Evolutionary conservation across 208 protist genomes (phyloP), one percentile per base, ranked within the genome.

Genomic region (Trypanosoma melophagium): DNA sequence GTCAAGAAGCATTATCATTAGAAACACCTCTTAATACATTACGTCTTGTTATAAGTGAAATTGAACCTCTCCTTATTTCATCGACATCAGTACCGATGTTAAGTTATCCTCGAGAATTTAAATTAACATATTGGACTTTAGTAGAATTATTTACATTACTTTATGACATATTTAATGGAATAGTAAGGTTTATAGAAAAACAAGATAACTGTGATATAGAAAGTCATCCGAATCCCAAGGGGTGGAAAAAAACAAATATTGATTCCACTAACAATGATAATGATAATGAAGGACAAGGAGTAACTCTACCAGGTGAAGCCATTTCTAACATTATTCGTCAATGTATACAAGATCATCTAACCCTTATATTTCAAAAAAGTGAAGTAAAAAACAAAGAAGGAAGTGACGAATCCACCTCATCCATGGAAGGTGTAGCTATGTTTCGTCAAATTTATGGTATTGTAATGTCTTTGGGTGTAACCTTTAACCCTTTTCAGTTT

Each of bases 401-500:
- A 7, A 35, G 21, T 9, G 41, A 50, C 35, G 14, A 40, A 25
- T 40, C 53, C 10, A 19, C 14, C 4, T 24, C 44, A n/a, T 41
- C 24, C 10, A 58, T 60, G 22, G 56, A 61, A 2, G 73, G 62
- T 51, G 38, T 79, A 10, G 60, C 62, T 7, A 76, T 92, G 59
- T 91, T 90, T 64, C 64, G 81, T 63, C 82, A 86, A 31, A 71
- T 77, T 24, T 94, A 91, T 68, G 71, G 73, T 47, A 77, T 94
- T 66, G 76, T 92, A 42, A 86, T 92, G 77, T 64, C 74, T 19
- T 77, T 95, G 38, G 89, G 89, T 13, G 89, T 95, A 17, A 95
- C 86, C 22, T 95, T 91, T 71, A 95, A 95, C 70, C 84, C 89
- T 0, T 92, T 95, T 57, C 57, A 84, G 31, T 82, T 90, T 55